Conservation (phyloP, 2,329 filamentous ascomycete genomes). For the Fusarium sororula region DNA sequence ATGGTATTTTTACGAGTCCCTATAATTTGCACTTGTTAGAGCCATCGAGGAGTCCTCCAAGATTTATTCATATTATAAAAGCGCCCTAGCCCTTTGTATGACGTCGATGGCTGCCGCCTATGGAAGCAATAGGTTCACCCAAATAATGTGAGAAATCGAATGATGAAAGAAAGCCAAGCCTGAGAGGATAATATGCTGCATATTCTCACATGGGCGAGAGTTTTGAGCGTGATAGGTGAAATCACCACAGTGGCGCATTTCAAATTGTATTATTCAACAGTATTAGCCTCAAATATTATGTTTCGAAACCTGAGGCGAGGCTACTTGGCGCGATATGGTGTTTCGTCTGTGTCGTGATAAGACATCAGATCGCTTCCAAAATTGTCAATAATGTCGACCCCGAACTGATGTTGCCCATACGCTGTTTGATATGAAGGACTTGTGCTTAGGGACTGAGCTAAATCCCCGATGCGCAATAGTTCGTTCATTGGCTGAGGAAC, state of each 20-base stretch:
- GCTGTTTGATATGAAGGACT: background rate
- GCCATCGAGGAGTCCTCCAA: too few species aligned
- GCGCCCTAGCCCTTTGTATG: too few species aligned
- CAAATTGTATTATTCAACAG: too few species aligned
- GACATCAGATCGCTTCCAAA: background rate
- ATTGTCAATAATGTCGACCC: accelerated
- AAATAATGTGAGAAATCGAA: too few species aligned
- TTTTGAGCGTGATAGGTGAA: accelerated
- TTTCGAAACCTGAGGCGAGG: accelerated
- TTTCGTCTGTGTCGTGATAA: background rate
- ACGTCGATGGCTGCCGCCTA: too few species aligned
- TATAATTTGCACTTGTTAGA: too few species aligned
- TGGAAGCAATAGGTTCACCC: accelerated
- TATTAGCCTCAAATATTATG: accelerated
- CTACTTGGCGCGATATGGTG: background rate
- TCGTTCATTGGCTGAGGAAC: background rate
- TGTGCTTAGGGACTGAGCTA: background rate
- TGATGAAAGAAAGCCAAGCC: too few species aligned
- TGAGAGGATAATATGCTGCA: accelerated
- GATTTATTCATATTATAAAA: accelerated
- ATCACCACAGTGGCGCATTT: accelerated
- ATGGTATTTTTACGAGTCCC: too few species aligned
- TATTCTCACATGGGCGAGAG: accelerated
- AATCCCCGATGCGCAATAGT: background rate
- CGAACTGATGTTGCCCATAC: background rate